A percentile compares a stretch with the other conserved stretches of the same genome.
phyloP scores from a whole-genome alignment of 129 eudicot genomes.

The Erigeron canadensis region DNA sequence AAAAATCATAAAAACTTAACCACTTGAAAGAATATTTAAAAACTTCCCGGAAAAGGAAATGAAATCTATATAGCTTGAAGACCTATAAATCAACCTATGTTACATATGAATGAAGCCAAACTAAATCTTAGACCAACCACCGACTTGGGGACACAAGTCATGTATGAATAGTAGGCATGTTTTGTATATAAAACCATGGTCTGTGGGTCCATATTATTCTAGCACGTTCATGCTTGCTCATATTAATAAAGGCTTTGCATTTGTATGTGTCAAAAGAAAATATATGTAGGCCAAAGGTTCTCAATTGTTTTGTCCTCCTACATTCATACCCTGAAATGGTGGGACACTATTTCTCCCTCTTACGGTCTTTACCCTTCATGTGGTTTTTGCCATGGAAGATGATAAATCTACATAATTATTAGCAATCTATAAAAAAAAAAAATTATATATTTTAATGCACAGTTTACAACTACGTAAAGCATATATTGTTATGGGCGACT shows the following conservation, averaged over 20 bases:
- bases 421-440: too few species aligned
- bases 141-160: slow-evolving; percentile 28
- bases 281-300: slow-evolving; percentile 39
- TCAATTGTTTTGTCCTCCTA: slow-evolving; percentile 33
- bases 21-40: background rate
- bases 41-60: background rate
- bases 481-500: too few species aligned
- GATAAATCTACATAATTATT: too few species aligned
- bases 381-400: too few species aligned
- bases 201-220: slow-evolving; percentile 35
- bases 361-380: slow-evolving; percentile 11
- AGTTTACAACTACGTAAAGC: too few species aligned
- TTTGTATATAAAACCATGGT: slow-evolving; percentile 32
- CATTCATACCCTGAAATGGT: slow-evolving; percentile 19
- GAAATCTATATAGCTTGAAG: slow-evolving; percentile 5
- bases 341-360: slow-evolving; percentile 21
- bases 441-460: too few species aligned
- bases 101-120: slow-evolving; percentile 24
- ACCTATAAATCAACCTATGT: background rate
- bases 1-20: too few species aligned
- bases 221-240: slow-evolving; percentile 27
- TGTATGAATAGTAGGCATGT: slow-evolving; percentile 27
- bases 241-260: background rate
- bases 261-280: slow-evolving; percentile 12
- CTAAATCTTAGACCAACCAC: slow-evolving; percentile 22